Conservation (phyloP, 169 alveolate genomes). For the Babesia divergens region DNA sequence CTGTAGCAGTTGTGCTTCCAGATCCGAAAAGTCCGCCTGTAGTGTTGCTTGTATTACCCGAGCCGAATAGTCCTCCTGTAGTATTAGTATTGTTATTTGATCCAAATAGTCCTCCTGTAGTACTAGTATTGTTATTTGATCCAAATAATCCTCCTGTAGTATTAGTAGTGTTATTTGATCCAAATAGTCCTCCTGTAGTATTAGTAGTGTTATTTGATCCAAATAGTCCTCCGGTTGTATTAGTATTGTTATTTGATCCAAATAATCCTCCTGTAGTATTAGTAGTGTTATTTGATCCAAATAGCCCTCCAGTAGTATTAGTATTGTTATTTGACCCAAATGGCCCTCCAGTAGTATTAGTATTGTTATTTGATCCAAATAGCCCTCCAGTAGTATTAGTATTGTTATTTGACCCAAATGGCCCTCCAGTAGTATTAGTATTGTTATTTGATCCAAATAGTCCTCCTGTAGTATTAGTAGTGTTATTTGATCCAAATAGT, state of each 20-base stretch:
- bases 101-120: slow-evolving; percentile 7
- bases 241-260: slow-evolving; percentile 12
- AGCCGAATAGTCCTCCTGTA: slow-evolving; percentile 5
- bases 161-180: neutral
- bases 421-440: slow-evolving; percentile 22
- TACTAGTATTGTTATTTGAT: neutral
- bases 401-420: neutral
- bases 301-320: slow-evolving; percentile 8
- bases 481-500: slow-evolving; percentile 9
- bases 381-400: slow-evolving; percentile 6
- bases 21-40: slow-evolving; percentile 50
- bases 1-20: slow-evolving; percentile 20
- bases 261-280: slow-evolving; percentile 2
- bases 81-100: too few relatives aligned
- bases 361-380: neutral
- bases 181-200: neutral
- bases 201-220: slow-evolving; percentile 10
- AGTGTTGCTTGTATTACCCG: slow-evolving; percentile 23
- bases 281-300: slow-evolving; percentile 1
- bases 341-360: neutral
- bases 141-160: slow-evolving; percentile 13
- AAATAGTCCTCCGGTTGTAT: neutral
- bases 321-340: neutral
- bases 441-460: neutral
- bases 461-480: neutral